Evolutionary conservation across 768 basidiomycete species (phyloP), one percentile per base, ranked within the genome.

Genomic region (Leucosporidium yakuticum): DNA sequence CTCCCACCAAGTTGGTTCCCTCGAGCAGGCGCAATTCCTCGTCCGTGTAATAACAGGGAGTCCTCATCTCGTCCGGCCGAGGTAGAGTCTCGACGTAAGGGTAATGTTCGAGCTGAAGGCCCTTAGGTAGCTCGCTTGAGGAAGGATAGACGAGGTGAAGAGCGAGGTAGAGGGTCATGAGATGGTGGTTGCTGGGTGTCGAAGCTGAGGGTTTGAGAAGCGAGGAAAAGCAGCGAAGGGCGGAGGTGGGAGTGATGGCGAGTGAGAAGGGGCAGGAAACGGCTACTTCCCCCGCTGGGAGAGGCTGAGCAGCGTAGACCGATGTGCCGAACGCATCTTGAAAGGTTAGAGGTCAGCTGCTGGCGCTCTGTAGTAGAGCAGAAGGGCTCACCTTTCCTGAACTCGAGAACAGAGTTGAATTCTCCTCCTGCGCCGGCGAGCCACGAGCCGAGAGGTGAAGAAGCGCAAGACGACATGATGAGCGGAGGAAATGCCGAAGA

Each of bases 1-100:
- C 92, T 4, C 88, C 86, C 70, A 85, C 85, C 4, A 98, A 76
- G 77, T 94, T 94, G 4, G 88, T 89, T 0, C 91, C 92, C 62
- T 83, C 81, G 60, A 96, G 83, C 15, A 86, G 76, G 25, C 84
- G 82, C 23, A 86, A 79, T 76, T 98, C 94, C 21, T 74, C 62
- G 0, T 76, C 57, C 0, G 83, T 83, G 76, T 91, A 96, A 70
- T 89, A 85, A 19, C 92, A 80, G 0, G 92, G 84, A 0, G 93
- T 94, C 20, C 82, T 79, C 0, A 95, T 81, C 62, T 82, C 80
- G 3, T 81, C 78, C 0, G 82, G 58, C 0, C 80, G 32, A 0
- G 94, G 94, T 2, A 96, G 81, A 12, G 83, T 84, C 27, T 83
- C 79, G 32, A 91, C 76, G 77, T 97, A 98, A 4, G 84, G 82